Base-by-base conservation (phyloP, 805 yeast species). In the Saccharomycopsis sp. region DNA sequence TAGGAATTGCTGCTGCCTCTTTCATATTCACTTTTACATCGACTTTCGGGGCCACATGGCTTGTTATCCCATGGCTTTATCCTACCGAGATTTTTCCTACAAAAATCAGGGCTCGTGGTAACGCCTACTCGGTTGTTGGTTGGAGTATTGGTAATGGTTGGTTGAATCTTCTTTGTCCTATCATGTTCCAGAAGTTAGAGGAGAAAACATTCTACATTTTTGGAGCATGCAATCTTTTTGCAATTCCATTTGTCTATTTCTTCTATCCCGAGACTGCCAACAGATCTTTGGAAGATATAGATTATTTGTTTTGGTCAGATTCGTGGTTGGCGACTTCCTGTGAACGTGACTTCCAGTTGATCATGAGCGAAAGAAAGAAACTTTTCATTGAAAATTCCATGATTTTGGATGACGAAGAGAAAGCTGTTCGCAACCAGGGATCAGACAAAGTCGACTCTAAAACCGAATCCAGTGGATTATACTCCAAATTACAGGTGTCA, bases 191-290 rank as follows among this genome's bases (percentile, higher is more conserved):
- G 73, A 55, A 75, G 64, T 71, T 79, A 67, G 66, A 73, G 65
- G 84, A 86, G 79, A 86, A 85, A 60, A 78, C 86, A 58, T 87
- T 85, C 70, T 70, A 85, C 54, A 81, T 87, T 71, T 87, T 87
- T 70, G 88, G 88, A 3, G 69, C 73, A 34, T 75, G 85, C 56
- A 85, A 86, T 74, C 77, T 79, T 66, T 62, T 75, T 53, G 85
- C 82, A 73, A 70, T 82, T 56, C 87, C 89, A 29, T 72, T 84
- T 60, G 82, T 82, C 62, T 83, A 73, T 77, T 78, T 84, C 72
- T 80, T 78, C 70, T 86, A 84, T 70, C 92, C 92, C 41, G 92
- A 86, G 73, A 85, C 90, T 47, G 84, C 86, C 41, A 89, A 89
- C 54, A 78, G 89, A 68, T 78, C 86, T 35, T 77, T 86, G 70